Evolutionary conservation across 768 basidiomycete species (phyloP), one percentile per base, ranked within the genome.

Genomic region (Myochromella boudieri): DNA sequence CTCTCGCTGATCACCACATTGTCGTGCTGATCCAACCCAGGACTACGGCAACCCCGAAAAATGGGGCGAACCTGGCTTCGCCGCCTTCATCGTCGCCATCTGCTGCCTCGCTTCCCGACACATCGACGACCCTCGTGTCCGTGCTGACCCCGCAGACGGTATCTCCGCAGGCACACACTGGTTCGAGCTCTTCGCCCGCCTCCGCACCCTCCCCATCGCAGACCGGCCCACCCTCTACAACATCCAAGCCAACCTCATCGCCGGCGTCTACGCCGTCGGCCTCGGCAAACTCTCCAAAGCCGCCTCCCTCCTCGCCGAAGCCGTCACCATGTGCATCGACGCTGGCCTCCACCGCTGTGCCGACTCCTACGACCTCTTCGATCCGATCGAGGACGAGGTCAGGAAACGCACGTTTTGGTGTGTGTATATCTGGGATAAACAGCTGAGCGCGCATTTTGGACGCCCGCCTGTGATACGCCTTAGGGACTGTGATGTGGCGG

Each of bases 351-450:
- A 97, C 64, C 85, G 93, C 42, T 87, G 84, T 31, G 85, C 88
- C 0, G 91, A 93, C 53, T 84, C 82, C 11, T 91, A 91, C 59
- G 86, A 90, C 60, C 75, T 90, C 42, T 95, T 97, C 63, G 86
- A 93, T 66, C 79, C 87, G 7, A 85, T 95, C 53, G 93, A 95
- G 63, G 87, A 89, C 50, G 91, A 95, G 63, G 83, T 93, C 22
- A 80, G 94, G 48, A 95, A 95, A 66, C 84, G 93, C 56, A 95
- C 94, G 0, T 97, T 97, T 65, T 97, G 93, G 92, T 91, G 91
- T 49, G 91, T 95, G 21, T 97, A 95, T 67, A 78, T 91, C 40
- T 95, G 94, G 94, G 94, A 97, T 68, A 95, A 97, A 68, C 93
- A 95, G 59, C 81, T 93, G 6, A 74, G 82, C 9, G 87, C 89